phyloP scores from a whole-genome alignment of 2,329 filamentous ascomycete genomes.

The Pseudogymnoascus sp. region DNA sequence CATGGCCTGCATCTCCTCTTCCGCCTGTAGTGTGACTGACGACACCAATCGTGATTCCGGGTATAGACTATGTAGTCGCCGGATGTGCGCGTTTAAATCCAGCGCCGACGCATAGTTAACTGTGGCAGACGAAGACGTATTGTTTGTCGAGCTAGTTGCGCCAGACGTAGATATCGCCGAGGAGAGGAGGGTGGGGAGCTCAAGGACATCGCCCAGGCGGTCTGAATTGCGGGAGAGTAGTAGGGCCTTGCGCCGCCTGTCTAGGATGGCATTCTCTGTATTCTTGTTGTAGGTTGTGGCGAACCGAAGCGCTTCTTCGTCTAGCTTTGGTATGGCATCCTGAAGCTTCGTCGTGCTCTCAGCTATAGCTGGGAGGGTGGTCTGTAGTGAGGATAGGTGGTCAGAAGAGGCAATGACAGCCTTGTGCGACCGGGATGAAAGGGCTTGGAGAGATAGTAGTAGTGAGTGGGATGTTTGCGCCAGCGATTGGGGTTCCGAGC shows the following conservation, averaged over 20 bases:
- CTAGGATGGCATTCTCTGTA: slow-evolving; percentile 58
- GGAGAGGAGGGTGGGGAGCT: slow-evolving; percentile 76
- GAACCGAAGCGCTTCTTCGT: slow-evolving; percentile 70
- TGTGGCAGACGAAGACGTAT: slow-evolving; percentile 32
- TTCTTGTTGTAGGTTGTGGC: slow-evolving; percentile 72
- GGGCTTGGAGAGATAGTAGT: slow-evolving; percentile 71
- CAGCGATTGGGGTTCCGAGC: slow-evolving; percentile 70
- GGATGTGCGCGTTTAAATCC: slow-evolving; percentile 89
- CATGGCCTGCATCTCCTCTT: slow-evolving; percentile 81
- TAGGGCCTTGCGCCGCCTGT: slow-evolving; percentile 67
- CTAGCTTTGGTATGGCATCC: slow-evolving; percentile 66
- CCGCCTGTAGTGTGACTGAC: slow-evolving; percentile 67
- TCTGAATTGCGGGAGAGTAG: slow-evolving; percentile 80
- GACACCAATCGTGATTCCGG: slow-evolving; percentile 66
- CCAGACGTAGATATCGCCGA: slow-evolving; percentile 57
- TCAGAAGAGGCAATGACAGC: slow-evolving; percentile 72
- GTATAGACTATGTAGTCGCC: slow-evolving; percentile 73
- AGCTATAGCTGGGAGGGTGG: slow-evolving; percentile 62
- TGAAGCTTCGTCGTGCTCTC: slow-evolving; percentile 58
- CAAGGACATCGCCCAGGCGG: slow-evolving; percentile 79
- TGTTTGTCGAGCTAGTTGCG: slow-evolving; percentile 40
- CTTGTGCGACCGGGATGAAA: slow-evolving; percentile 84
- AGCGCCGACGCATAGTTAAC: slow-evolving; percentile 81
- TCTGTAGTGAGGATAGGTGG: slow-evolving; percentile 63
- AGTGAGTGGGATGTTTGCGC: slow-evolving; percentile 71